phyloP scores from a whole-genome alignment of 495 filamentous ascomycete species.

The Annulohypoxylon nitens region DNA sequence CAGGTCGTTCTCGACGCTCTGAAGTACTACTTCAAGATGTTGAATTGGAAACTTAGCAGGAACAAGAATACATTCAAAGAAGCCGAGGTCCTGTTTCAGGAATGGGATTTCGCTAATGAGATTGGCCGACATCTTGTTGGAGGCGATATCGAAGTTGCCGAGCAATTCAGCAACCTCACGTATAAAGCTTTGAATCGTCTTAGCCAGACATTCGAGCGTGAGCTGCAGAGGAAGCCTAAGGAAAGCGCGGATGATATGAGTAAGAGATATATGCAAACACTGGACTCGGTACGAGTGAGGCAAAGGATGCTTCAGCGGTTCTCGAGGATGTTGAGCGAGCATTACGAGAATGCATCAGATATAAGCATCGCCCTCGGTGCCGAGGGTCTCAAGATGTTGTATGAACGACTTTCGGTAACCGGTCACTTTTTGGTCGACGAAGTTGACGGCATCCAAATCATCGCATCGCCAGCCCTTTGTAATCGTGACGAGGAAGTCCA shows the following conservation, averaged over 20 bases:
- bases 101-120: slow-evolving; percentile 96
- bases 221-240: slow-evolving; percentile 83
- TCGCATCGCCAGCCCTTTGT: slow-evolving; percentile 84
- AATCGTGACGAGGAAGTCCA: slow-evolving; percentile 82
- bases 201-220: slow-evolving; percentile 90
- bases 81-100: slow-evolving; percentile 95
- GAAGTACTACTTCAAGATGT: slow-evolving; percentile 96
- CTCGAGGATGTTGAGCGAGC: slow-evolving; percentile 85
- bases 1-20: slow-evolving; percentile 94
- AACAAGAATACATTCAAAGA: slow-evolving; percentile 99
- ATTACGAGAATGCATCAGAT: slow-evolving; percentile 96
- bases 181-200: slow-evolving; percentile 89
- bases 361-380: slow-evolving; percentile 82
- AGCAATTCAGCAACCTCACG: slow-evolving; percentile 95
- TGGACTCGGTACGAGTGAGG: slow-evolving; percentile 95
- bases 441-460: slow-evolving; percentile 81
- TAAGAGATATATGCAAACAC: slow-evolving; percentile 92
- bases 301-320: slow-evolving; percentile 85
- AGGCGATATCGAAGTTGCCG: slow-evolving; percentile 97
- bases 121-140: slow-evolving; percentile 89
- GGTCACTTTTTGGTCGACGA: slow-evolving; percentile 89
- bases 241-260: slow-evolving; percentile 91
- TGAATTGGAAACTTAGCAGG: slow-evolving; percentile 96
- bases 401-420: slow-evolving; percentile 83
- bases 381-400: slow-evolving; percentile 76